A percentile compares a stretch with the other conserved stretches of the same genome.
Conservation (phyloP, 352 stramenopile species). For the Phytophthora cactorum region DNA sequence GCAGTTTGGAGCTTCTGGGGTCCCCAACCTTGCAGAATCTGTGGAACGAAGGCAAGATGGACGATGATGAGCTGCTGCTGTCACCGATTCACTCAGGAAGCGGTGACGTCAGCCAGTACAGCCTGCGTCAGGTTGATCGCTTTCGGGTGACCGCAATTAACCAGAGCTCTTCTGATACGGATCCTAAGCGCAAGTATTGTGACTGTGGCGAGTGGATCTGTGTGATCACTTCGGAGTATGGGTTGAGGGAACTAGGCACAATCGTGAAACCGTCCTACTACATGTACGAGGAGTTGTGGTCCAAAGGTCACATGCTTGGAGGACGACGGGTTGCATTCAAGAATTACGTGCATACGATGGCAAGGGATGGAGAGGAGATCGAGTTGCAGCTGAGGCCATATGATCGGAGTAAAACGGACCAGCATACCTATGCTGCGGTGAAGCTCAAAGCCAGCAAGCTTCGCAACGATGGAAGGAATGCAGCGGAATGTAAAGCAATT, state of each 20-base stretch:
- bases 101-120: no score
- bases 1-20: conserved; percentile 27
- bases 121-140: no score
- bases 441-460: background rate
- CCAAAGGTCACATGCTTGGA: conserved; percentile 2
- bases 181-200: no score
- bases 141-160: no score
- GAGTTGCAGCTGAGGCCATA: no score
- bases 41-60: conserved; percentile 34
- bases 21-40: conserved; percentile 35
- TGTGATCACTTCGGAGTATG: no score
- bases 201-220: no score
- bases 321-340: conserved; percentile 2
- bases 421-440: background rate
- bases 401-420: no score
- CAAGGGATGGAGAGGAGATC: background rate
- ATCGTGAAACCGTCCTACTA: background rate
- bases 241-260: no score
- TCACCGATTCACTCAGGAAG: conserved; percentile 39
- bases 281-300: background rate
- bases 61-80: conserved; percentile 39
- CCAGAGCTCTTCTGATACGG: no score
- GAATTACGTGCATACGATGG: conserved; percentile 8
- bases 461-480: background rate
- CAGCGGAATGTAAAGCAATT: background rate